A percentile compares a stretch with the other conserved stretches of the same genome.
Evolutionary conservation across 257 asterid species (phyloP).

Genomic region (Capsicum rhomboideum): DNA sequence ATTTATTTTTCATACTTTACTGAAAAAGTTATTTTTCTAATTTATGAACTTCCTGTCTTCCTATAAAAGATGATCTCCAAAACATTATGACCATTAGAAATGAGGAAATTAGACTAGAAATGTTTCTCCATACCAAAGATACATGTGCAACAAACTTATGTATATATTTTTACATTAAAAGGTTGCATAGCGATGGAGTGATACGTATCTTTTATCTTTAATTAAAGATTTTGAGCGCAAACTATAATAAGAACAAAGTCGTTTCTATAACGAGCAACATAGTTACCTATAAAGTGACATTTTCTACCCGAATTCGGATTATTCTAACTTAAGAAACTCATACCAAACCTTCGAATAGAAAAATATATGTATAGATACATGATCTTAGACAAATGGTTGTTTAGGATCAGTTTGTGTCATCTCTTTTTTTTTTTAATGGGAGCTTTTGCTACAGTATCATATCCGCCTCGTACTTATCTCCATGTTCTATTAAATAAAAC

Average conservation of each 20-base stretch:
- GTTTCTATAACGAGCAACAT: fast-evolving
- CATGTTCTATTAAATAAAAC: background rate
- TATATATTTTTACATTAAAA: background rate
- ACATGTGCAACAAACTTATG: background rate
- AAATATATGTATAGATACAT: background rate
- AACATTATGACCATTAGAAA: background rate
- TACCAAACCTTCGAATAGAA: background rate
- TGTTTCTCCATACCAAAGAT: background rate
- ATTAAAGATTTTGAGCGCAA: background rate
- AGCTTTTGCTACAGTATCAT: background rate
- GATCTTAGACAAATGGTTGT: background rate
- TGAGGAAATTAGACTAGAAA: background rate
- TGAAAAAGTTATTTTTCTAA: background rate
- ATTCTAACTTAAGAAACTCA: background rate
- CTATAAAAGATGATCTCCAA: background rate
- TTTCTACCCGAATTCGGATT: background rate
- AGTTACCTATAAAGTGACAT: background rate
- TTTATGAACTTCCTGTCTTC: background rate
- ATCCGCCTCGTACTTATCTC: background rate
- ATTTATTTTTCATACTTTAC: background rate
- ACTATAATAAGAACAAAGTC: fast-evolving
- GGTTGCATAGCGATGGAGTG: background rate
- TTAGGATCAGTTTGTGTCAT: background rate
- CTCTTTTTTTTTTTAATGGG: background rate
- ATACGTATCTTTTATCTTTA: background rate